A percentile compares a stretch with the other conserved stretches of the same genome.
Evolutionary conservation across 1,284 basidiomycete genomes (phyloP).

Genomic region (Moesziomyces antarcticus): DNA sequence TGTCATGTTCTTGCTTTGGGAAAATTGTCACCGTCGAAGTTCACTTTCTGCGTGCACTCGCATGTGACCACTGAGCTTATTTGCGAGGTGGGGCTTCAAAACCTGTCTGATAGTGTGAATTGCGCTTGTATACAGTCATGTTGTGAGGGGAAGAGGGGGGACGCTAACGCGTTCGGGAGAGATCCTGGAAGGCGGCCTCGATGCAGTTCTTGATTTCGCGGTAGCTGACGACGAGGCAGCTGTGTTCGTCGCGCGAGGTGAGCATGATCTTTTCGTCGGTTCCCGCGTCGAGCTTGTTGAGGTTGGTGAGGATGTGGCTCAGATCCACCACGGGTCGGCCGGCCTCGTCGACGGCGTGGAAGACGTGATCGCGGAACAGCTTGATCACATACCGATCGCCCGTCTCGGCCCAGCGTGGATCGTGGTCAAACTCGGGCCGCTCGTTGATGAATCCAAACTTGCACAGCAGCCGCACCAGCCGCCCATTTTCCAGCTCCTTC

Average conservation of each 20-base stretch:
- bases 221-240: conserved; percentile 94
- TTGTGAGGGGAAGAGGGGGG: not conserved
- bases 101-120: not conserved
- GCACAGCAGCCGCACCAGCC: conserved; percentile 88
- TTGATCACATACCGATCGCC: conserved; percentile 98
- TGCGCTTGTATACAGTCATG: not conserved
- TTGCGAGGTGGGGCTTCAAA: too few species aligned
- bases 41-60: not conserved
- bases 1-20: not conserved
- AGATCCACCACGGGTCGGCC: conserved; percentile 87
- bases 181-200: conserved; percentile 60
- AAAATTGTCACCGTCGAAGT: conserved; percentile 14
- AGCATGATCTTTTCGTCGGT: conserved; percentile 95
- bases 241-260: conserved; percentile 91
- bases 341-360: conserved; percentile 93
- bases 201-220: conserved; percentile 74
- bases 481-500: conserved; percentile 94
- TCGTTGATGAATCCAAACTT: conserved; percentile 99
- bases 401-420: conserved; percentile 96
- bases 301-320: conserved; percentile 63
- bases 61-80: too few species aligned
- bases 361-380: conserved; percentile 97
- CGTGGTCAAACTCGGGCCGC: conserved; percentile 95
- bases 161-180: conserved; percentile 41
- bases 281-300: conserved; percentile 82